Conservation (phyloP, 257 asterid species). For the Ehretia macrophylla region DNA sequence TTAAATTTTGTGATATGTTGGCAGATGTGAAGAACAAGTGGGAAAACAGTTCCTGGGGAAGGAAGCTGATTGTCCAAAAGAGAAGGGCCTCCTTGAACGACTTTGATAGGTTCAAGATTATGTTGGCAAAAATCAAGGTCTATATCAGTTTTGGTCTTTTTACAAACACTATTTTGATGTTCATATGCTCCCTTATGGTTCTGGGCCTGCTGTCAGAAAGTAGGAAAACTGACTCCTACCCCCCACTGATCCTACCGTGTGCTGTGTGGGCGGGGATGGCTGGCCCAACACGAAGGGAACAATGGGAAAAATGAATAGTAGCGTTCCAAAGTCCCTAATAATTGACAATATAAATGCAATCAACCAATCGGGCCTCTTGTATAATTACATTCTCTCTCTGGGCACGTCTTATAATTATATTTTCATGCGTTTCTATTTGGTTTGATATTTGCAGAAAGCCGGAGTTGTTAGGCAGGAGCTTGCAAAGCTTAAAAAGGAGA, state of each 20-base stretch:
- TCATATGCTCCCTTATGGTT: too few species aligned
- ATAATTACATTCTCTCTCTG: too few species aligned
- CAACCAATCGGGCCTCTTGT: too few species aligned
- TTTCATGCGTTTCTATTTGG: neutral
- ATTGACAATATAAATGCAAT: too few species aligned
- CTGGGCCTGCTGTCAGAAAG: too few species aligned
- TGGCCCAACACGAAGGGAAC: too few species aligned
- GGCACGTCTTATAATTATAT: too few species aligned
- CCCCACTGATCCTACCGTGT: too few species aligned
- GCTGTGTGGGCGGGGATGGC: too few species aligned
- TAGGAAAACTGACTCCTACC: too few species aligned
- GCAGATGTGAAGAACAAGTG: slow-evolving; percentile 26
- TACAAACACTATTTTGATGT: neutral
- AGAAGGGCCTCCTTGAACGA: slow-evolving; percentile 26
- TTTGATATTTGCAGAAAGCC: slow-evolving; percentile 21
- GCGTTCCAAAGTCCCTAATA: too few species aligned
- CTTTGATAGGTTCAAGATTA: slow-evolving; percentile 28
- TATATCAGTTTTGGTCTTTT: neutral
- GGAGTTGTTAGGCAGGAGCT: slow-evolving; percentile 27
- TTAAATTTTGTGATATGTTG: slow-evolving; percentile 5
- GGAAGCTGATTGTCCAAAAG: slow-evolving; percentile 26
- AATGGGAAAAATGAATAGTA: too few species aligned
- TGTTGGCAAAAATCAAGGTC: slow-evolving; percentile 32
- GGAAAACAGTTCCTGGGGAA: slow-evolving; percentile 32
- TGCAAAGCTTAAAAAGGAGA: slow-evolving; percentile 20